These are phyloP conservation scores for Mikania micrantha DNA, from an alignment of 129 eudicot species.

Conservation along the genomic window DNA sequence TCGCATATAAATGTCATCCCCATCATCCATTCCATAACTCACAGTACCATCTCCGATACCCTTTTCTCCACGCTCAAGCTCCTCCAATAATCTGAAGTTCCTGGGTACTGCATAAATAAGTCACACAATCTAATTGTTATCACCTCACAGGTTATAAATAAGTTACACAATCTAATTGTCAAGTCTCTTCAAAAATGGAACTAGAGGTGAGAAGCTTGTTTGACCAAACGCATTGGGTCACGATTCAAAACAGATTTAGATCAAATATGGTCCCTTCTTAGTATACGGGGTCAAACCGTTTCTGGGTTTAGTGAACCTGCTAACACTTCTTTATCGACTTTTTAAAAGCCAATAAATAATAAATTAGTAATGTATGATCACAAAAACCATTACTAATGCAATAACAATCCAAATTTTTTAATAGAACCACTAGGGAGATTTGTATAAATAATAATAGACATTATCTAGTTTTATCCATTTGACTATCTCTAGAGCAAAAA, in stretches of 20 bases:
- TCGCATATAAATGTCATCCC: constrained; percentile 89
- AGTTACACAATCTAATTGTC: neutral
- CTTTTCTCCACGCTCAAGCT: constrained; percentile 91
- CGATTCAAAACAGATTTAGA: neutral
- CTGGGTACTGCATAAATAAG: constrained; percentile 58
- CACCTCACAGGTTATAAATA: neutral
- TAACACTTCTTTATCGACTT: neutral
- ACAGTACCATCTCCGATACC: constrained; percentile 93
- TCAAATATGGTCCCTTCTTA: neutral
- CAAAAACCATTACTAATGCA: neutral
- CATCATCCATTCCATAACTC: constrained; percentile 93
- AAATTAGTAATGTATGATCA: neutral
- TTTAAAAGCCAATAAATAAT: neutral
- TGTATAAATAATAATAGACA: neutral
- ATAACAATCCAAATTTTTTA: neutral
- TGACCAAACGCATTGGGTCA: neutral
- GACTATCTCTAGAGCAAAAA: neutral
- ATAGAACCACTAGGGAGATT: neutral
- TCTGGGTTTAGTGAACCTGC: neutral
- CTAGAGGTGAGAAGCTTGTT: neutral
- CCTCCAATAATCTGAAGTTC: constrained; percentile 84
- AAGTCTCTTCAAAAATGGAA: neutral
- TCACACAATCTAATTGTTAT: neutral
- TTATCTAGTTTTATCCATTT: neutral
- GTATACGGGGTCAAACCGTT: neutral